Evolutionary conservation across 768 basidiomycete species (phyloP), one percentile per base, ranked within the genome.

Genomic region (Trichaptum fuscoviolaceum): DNA sequence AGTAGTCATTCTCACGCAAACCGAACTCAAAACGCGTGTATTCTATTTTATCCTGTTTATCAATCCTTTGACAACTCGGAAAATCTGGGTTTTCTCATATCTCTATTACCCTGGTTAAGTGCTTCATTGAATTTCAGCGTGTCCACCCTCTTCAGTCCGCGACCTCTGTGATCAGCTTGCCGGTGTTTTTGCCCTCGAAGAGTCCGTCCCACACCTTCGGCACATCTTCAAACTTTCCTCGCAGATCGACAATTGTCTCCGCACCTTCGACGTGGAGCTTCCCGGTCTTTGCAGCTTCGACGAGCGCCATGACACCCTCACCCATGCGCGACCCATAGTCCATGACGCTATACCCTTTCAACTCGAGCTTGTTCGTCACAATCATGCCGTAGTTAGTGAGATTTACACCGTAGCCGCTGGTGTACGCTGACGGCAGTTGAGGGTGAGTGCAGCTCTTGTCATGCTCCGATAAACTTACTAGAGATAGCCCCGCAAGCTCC

Each of bases 121-220:
- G 20, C 42, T 4, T 20, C 42, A 20, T 52, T 52, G 42, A 5
- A 15, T 52, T n/a, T 20, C 20, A 52, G 8, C 30, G 30, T 30
- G 30, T 30, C 30, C 30, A 30, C 30, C 30, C 30, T 30, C 23
- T 63, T 63, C 23, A 27, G 58, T 64, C 52, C 42, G 36, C 24
- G 20, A 64, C 25, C 25, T 27, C 23, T 10, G 36, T 64, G 35
- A 64, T 35, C 36, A 64, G 34, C 64, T 64, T 64, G 25, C 64
- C 64, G n/a, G 20, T n/a, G 35, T 64, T 64, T 25, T 2, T 35
- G 17, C 64, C 64, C 35, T 42, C 52, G 52, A 57, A 64, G n/a
- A 64, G 35, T 7, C 64, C 25, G 35, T 25, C 9, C 64, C 64
- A 64, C 23, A 64, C 64, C 52, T 64, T 42, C 57, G 64, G 64